Evolutionary conservation across 306 rosid genomes (phyloP).

Genomic region (Abrus precatorius): DNA sequence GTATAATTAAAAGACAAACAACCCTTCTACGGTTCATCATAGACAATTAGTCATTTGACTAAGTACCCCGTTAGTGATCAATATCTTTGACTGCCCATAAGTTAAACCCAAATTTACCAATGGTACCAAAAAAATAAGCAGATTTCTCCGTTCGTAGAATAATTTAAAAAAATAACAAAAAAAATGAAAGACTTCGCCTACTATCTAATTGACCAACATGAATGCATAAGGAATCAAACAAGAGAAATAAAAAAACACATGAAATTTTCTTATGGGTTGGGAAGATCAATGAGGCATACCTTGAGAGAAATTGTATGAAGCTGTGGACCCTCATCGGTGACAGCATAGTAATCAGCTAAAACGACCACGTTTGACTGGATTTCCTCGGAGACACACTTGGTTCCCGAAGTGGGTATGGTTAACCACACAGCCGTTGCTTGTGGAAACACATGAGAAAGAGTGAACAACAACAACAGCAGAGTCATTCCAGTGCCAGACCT

Average conservation of each 20-base stretch:
- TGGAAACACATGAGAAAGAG: conserved; percentile 24
- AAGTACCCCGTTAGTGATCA: not conserved
- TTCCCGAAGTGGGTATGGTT: conserved; percentile 55
- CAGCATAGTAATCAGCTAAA: conserved; percentile 61
- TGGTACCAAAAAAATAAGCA: not conserved
- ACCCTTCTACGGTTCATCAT: not conserved
- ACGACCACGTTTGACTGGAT: conserved; percentile 58
- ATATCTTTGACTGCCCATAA: no score
- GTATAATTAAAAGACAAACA: not conserved
- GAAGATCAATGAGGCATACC: conserved; percentile 35
- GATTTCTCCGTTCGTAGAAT: not conserved
- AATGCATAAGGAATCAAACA: not conserved
- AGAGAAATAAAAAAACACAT: not conserved
- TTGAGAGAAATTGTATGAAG: conserved; percentile 38
- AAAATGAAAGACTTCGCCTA: not conserved
- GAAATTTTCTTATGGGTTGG: not conserved
- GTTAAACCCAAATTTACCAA: no score
- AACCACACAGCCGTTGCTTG: conserved; percentile 55
- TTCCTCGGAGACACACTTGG: conserved; percentile 64
- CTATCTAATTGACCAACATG: not conserved
- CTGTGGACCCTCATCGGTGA: conserved; percentile 13
- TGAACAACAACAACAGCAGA: not conserved
- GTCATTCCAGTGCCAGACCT: conserved; percentile 4
- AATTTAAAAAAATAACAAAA: no score
- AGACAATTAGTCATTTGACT: not conserved